Evolutionary conservation across 116 monocot genomes (phyloP), one percentile per base, ranked within the genome.

Genomic region (Thalassia testudinum): DNA sequence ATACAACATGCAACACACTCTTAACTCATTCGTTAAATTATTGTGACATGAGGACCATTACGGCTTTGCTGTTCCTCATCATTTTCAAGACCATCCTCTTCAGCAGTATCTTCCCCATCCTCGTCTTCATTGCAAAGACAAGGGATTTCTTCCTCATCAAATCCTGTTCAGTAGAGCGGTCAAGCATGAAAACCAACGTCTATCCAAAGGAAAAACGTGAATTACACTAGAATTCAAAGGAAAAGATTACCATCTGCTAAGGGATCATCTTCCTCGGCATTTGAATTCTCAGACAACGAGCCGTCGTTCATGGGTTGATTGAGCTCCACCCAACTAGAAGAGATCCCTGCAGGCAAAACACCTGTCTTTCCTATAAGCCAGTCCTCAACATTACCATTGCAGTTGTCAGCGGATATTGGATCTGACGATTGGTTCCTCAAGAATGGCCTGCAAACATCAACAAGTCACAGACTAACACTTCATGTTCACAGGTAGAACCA

Each of bases 341-440:
- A 68, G 26, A 69, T 63, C 0, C 47, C 48, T 0, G 24, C 64
- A 11, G 64, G 62, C 13, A 78, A 63, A 22, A 76, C 20, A 15
- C 56, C 75, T 29, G 48, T 70, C 70, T 77, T 82, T 65, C 82
- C 97, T 27, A 75, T 27, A 54, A 85, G 59, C 97, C 97, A 89
- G 34, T 89, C 88, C 60, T 75, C 79, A 43, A 78, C 70, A 34
- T 34, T 5, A 49, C 54, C 42, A 20, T 64, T 65, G 24, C 70
- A 70, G 50, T 75, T 74, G 30, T 85, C 77, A 13, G 77, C 53
- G 5, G 89, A 88, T 26, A 82, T 66, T 3, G 97, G 85, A 75
- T 97, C 97, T 47, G 56, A 62, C 17, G 45, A 53, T 62, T 62
- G 77, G 21, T 42, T 68, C 75, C 58, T 85, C 53, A 51, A 43